Evolutionary conservation across 2,329 filamentous ascomycete species (phyloP).

Genomic region (Aspergillus sp.): DNA sequence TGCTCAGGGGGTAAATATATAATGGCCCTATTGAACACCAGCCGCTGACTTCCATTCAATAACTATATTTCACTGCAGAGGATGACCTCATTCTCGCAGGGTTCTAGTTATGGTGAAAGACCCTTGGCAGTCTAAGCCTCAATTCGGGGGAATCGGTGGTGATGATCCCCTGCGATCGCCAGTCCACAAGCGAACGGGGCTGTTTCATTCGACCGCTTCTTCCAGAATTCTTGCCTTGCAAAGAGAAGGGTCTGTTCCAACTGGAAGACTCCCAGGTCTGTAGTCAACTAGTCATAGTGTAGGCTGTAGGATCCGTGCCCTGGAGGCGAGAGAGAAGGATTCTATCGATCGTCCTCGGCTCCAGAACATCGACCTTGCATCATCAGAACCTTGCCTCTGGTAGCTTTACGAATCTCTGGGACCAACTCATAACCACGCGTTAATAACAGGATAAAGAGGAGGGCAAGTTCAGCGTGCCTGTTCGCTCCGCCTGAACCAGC

Average conservation of each 20-base stretch:
- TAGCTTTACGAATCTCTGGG: neutral
- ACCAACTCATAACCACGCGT: neutral
- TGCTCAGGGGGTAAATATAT: neutral
- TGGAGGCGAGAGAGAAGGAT: neutral
- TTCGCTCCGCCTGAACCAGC: constrained; percentile 1
- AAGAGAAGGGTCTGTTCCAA: neutral
- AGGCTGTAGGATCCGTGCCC: neutral
- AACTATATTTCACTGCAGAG: neutral
- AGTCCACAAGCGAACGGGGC: neutral
- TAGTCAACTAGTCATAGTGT: too few species aligned
- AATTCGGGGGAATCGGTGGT: neutral
- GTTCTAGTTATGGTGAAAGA: neutral
- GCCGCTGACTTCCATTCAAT: neutral
- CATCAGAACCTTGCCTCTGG: neutral
- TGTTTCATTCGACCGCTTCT: neutral
- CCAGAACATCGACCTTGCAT: neutral
- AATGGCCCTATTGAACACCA: neutral
- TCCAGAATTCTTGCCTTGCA: neutral
- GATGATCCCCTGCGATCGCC: constrained; percentile 2
- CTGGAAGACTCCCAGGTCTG: too few species aligned
- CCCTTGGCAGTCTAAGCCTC: constrained; percentile 4
- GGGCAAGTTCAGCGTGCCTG: neutral
- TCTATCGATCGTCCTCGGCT: neutral
- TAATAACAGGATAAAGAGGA: neutral
- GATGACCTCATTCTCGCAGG: constrained; percentile 1